Evolutionary conservation across 495 filamentous ascomycete genomes (phyloP).

Genomic region (Aspergillus wentii): DNA sequence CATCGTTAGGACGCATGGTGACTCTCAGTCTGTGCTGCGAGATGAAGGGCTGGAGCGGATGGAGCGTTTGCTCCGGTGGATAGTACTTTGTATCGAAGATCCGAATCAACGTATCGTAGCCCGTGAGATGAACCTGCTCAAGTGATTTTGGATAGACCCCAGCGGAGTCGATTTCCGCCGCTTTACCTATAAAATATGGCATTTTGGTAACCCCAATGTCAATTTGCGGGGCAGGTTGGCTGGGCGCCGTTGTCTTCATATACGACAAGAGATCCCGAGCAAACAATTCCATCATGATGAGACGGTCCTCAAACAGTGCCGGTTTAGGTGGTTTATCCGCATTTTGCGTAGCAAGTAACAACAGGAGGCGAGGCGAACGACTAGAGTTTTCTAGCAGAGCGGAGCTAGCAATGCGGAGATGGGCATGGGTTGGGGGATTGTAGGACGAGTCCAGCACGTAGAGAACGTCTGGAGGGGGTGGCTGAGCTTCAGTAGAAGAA

Average conservation of each 20-base stretch:
- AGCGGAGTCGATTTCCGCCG: constrained; percentile 55
- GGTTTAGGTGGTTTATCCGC: constrained; percentile 88
- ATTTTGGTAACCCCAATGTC: constrained; percentile 80
- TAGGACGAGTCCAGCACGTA: constrained; percentile 93
- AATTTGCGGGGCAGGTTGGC: constrained; percentile 32
- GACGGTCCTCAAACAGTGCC: constrained; percentile 72
- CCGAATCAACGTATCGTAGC: constrained; percentile 83
- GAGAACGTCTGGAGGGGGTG: constrained; percentile 31
- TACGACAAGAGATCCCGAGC: constrained; percentile 54
- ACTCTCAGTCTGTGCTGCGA: constrained; percentile 64
- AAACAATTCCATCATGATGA: constrained; percentile 84
- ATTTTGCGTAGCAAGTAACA: constrained; percentile 86
- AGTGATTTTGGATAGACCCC: constrained; percentile 40
- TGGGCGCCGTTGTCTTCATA: constrained; percentile 12
- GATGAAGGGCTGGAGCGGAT: constrained; percentile 64
- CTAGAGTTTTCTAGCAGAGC: constrained; percentile 46
- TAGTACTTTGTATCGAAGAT: constrained; percentile 88
- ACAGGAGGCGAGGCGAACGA: constrained; percentile 54
- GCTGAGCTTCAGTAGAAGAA: constrained; percentile 12
- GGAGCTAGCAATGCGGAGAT: constrained; percentile 67
- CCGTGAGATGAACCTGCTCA: constrained; percentile 74
- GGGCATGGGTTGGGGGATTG: constrained; percentile 87
- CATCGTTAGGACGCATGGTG: constrained; percentile 61
- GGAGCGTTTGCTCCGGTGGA: constrained; percentile 45
- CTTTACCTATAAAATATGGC: constrained; percentile 85